A percentile compares a stretch with the other conserved stretches of the same genome.
phyloP scores from a whole-genome alignment of 73 alveolate species.

The Symbiodinium pilosum region DNA sequence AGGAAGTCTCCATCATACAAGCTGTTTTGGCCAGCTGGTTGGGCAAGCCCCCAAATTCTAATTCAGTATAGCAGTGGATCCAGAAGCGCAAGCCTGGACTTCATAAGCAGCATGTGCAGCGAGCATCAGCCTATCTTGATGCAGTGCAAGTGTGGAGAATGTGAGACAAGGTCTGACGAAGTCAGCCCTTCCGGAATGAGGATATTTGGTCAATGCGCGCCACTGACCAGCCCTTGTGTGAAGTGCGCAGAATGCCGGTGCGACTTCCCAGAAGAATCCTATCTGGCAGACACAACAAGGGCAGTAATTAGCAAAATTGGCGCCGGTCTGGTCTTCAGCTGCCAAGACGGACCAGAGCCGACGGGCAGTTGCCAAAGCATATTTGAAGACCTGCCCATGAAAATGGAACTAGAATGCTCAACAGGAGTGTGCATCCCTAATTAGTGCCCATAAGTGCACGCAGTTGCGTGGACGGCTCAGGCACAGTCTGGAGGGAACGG shows the following conservation, averaged over 20 bases:
- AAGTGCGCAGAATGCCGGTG: conserved; percentile 19
- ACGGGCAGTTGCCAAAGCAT: conserved; percentile 22
- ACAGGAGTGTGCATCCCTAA: background rate
- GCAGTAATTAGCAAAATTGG: background rate
- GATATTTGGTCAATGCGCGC: background rate
- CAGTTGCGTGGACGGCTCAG: background rate
- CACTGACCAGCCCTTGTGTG: background rate
- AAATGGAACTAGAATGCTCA: conserved; percentile 12
- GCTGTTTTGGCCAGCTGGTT: conserved; percentile 3
- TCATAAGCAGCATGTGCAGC: conserved; percentile 4
- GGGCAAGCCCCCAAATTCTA: conserved; percentile 11
- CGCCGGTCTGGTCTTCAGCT: background rate
- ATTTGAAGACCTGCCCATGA: conserved; percentile 7
- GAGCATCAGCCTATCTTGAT: conserved; percentile 1
- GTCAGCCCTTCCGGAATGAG: conserved; percentile 16
- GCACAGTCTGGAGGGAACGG: background rate
- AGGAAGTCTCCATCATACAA: conserved; percentile 2
- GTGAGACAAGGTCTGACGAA: conserved; percentile 21
- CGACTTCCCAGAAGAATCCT: background rate
- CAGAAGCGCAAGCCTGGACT: conserved; percentile 10
- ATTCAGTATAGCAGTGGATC: background rate
- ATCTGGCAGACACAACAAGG: conserved; percentile 5
- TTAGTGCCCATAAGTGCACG: background rate
- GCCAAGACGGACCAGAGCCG: background rate
- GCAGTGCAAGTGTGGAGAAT: background rate